Base-by-base conservation (phyloP, 139 green algal species). In the Medakamo hakoo region DNA sequence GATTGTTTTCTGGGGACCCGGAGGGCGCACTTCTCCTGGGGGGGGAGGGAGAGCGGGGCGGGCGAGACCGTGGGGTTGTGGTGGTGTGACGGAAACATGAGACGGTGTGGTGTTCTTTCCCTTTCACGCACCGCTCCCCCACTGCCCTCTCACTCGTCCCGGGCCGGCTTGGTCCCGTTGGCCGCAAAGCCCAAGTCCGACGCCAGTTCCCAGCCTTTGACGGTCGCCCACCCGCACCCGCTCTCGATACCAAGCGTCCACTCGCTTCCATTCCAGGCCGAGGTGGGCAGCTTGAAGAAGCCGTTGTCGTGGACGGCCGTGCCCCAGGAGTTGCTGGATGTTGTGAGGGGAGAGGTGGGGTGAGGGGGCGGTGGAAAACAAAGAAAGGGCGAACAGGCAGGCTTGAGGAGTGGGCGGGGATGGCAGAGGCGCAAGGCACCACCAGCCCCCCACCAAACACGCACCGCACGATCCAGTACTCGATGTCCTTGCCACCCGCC, bases 381-480 rank as follows among this genome's bases (percentile, higher is more conserved):
- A n/a, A n/a, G n/a, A n/a, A n/a, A n/a, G n/a, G n/a, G n/a, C n/a
- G n/a, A n/a, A n/a, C n/a, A n/a, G n/a, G n/a, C n/a, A n/a, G n/a
- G n/a, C n/a, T n/a, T n/a, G n/a, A n/a, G n/a, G n/a, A n/a, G n/a
- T n/a, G n/a, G n/a, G n/a, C n/a, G n/a, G n/a, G n/a, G n/a, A n/a
- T n/a, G n/a, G n/a, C n/a, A n/a, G n/a, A n/a, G n/a, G n/a, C n/a
- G n/a, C n/a, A n/a, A n/a, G n/a, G n/a, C n/a, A n/a, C n/a, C n/a
- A n/a, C n/a, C n/a, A n/a, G n/a, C n/a, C n/a, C n/a, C n/a, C n/a
- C n/a, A n/a, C n/a, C n/a, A n/a, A n/a, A n/a, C n/a, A n/a, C n/a
- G n/a, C n/a, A n/a, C n/a, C n/a, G 40, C 9, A 52, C 16, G 40
- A 52, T 52, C 86, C 86, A 94, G 73, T 81, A 86, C 63, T 89